phyloP scores from a whole-genome alignment of 2,329 filamentous ascomycete genomes.

The Metarhizium album region DNA sequence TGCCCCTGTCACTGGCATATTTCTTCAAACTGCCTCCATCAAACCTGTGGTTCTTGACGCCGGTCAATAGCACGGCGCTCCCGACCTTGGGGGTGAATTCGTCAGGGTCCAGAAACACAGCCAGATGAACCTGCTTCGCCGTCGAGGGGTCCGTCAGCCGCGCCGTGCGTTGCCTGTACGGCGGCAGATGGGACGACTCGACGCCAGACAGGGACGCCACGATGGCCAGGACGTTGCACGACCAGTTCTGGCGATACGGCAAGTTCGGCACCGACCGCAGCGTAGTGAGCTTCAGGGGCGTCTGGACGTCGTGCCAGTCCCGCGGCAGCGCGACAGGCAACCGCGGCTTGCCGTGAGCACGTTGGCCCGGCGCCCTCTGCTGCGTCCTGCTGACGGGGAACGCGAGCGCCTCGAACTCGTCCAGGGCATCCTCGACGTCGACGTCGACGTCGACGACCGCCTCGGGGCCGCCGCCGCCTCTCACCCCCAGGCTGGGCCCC shows the following conservation, averaged over 20 bases:
- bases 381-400: conserved; percentile 13
- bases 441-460: conserved; percentile 10
- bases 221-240: conserved; percentile 43
- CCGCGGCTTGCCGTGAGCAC: neutral
- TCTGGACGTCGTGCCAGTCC: conserved; percentile 29
- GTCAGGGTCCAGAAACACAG: conserved; percentile 43
- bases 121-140: conserved; percentile 39
- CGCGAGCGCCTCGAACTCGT: conserved; percentile 26
- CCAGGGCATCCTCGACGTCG: conserved; percentile 24
- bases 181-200: conserved; percentile 37
- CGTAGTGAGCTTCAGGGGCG: conserved; percentile 40
- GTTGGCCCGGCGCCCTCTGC: neutral
- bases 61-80: conserved; percentile 38
- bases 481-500: neutral
- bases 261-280: conserved; percentile 39
- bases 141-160: conserved; percentile 42
- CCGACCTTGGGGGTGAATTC: conserved; percentile 36
- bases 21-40: conserved; percentile 37
- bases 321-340: conserved; percentile 27
- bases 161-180: conserved; percentile 39
- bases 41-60: conserved; percentile 47
- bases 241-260: conserved; percentile 48
- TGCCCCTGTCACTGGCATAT: conserved; percentile 28
- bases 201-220: conserved; percentile 34
- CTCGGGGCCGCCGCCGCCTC: neutral